A percentile compares a stretch with the other conserved stretches of the same genome.
phyloP scores from a whole-genome alignment of 495 filamentous ascomycete genomes.

The Barbatosphaeria neglecta region DNA sequence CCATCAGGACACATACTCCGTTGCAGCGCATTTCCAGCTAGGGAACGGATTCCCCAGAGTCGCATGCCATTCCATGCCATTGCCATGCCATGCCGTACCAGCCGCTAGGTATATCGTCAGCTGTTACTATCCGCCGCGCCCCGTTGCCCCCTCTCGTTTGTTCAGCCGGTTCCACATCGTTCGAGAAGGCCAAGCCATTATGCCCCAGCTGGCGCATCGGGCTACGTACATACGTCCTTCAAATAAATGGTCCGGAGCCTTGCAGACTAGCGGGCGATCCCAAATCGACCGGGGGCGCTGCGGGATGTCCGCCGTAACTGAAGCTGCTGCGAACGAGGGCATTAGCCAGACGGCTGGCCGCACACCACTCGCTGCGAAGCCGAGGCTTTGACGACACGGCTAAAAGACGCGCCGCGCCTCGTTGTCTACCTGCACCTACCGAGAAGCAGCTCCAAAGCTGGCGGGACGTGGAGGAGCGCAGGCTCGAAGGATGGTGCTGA shows the following conservation, averaged over 20 bases:
- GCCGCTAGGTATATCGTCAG: no score
- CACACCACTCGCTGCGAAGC: no score
- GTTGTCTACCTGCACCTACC: neutral
- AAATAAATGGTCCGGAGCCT: neutral
- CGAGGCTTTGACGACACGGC: neutral
- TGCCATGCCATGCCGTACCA: neutral
- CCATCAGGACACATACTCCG: neutral
- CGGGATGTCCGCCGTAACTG: no score
- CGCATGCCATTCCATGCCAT: neutral
- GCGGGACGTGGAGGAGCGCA: no score
- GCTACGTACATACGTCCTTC: neutral
- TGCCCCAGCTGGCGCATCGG: neutral
- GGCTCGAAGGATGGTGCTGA: no score
- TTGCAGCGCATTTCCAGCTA: neutral
- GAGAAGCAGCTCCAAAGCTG: neutral
- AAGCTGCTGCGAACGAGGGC: no score
- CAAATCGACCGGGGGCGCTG: neutral
- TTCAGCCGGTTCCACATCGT: neutral
- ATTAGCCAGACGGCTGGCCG: no score
- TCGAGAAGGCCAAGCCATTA: neutral
- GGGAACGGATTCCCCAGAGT: neutral
- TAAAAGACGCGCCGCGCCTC: neutral
- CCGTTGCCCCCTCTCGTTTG: neutral
- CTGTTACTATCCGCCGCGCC: no score
- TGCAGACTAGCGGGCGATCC: neutral